Percentiles rank a stretch among this genome's conserved stretches.
These are phyloP conservation scores for Trifolium pratense DNA, from an alignment of 306 rosid genomes.

Conservation along the genomic window DNA sequence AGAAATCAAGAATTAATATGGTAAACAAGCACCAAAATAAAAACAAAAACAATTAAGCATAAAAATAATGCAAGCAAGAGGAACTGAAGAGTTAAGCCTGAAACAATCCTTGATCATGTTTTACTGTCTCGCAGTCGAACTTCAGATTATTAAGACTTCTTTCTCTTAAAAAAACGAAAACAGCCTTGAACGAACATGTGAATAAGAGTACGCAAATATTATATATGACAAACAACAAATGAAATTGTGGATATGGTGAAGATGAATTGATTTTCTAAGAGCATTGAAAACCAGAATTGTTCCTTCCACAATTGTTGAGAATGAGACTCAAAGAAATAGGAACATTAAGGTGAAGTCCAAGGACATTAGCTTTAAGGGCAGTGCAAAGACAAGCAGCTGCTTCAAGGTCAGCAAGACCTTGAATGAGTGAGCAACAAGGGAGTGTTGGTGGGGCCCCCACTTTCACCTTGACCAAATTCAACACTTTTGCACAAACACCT, in stretches of 20 bases:
- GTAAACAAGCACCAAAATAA: neutral
- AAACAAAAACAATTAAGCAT: neutral
- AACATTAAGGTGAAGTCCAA: constrained; percentile 59
- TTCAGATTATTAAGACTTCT: too few relatives aligned
- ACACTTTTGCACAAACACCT: constrained; percentile 57
- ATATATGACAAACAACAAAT: neutral
- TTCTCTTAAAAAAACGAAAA: neutral
- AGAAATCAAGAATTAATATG: neutral
- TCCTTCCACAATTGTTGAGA: constrained; percentile 62
- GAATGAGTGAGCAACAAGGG: constrained; percentile 59
- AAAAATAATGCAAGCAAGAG: neutral
- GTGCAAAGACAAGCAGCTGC: constrained; percentile 69
- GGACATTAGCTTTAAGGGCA: constrained; percentile 54
- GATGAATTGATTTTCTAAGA: constrained; percentile 1
- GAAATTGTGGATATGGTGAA: neutral
- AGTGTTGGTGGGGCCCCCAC: constrained; percentile 55
- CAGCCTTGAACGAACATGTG: neutral
- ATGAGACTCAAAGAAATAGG: constrained; percentile 56
- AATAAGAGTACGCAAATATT: neutral
- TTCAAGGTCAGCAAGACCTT: constrained; percentile 54
- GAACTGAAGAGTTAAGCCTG: neutral
- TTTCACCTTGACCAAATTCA: constrained; percentile 43
- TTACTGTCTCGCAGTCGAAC: neutral
- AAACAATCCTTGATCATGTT: neutral
- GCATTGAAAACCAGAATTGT: constrained; percentile 39